These are phyloP conservation scores for Colletotrichum godetiae DNA, from an alignment of 2,329 filamentous ascomycete species.

Conservation along the genomic window DNA sequence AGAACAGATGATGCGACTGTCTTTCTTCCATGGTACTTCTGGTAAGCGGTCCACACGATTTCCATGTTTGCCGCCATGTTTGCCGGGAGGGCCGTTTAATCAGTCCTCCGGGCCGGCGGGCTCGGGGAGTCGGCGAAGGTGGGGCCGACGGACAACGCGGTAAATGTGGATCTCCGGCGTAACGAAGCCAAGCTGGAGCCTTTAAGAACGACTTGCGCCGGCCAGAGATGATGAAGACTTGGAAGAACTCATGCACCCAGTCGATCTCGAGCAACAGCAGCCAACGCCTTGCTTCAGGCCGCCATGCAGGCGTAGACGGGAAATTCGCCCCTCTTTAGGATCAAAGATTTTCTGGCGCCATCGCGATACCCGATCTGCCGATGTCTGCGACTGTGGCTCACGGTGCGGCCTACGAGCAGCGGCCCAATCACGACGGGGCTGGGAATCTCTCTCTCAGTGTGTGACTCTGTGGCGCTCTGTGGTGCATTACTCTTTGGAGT, in stretches of 20 bases:
- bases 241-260: neutral
- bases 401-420: neutral
- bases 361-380: constrained; percentile 17
- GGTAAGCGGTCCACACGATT: neutral
- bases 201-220: neutral
- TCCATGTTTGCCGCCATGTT: neutral
- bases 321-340: neutral
- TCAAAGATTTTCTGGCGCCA: neutral
- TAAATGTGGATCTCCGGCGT: neutral
- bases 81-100: neutral
- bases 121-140: neutral
- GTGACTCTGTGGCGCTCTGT: neutral
- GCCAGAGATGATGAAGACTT: neutral
- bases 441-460: neutral
- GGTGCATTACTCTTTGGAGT: neutral
- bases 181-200: neutral
- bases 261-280: neutral
- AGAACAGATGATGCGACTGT: neutral
- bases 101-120: too few species aligned
- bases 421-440: constrained; percentile 2
- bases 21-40: neutral
- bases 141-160: neutral
- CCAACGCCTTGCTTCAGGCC: neutral
- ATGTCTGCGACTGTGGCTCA: neutral
- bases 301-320: neutral